Evolutionary conservation across 306 rosid species (phyloP).

Genomic region (Begonia fuchsioides): DNA sequence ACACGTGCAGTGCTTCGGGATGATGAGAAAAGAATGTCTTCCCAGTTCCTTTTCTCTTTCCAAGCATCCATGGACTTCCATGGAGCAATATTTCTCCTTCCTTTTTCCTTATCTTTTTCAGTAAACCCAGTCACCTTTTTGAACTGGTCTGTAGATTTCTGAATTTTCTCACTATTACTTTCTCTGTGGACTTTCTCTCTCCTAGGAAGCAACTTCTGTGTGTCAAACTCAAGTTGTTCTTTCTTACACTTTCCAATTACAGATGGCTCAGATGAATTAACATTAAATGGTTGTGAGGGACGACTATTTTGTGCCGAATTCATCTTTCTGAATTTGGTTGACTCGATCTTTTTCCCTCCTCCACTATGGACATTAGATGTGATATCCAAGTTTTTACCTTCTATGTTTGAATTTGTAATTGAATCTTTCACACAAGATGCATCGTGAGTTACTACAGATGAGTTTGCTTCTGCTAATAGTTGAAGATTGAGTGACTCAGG

Average conservation of each 20-base stretch:
- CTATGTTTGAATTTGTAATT: constrained; percentile 24
- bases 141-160: constrained; percentile 31
- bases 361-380: constrained; percentile 21
- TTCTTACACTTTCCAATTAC: constrained; percentile 47
- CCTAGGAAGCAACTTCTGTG: constrained; percentile 42
- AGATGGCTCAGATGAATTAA: constrained; percentile 41
- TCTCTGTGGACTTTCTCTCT: constrained; percentile 41
- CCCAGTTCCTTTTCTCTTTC: constrained; percentile 97
- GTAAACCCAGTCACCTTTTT: constrained; percentile 34
- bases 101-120: constrained; percentile 64
- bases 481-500: constrained; percentile 28
- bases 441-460: constrained; percentile 19
- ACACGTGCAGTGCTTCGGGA: constrained; percentile 67
- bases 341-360: constrained; percentile 24
- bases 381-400: constrained; percentile 26
- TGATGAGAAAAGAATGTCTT: constrained; percentile 85
- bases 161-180: constrained; percentile 35
- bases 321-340: constrained; percentile 22
- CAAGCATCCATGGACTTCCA: constrained; percentile 93
- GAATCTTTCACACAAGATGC: constrained; percentile 20
- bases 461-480: constrained; percentile 19
- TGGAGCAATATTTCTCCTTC: constrained; percentile 46
- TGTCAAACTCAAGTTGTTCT: constrained; percentile 43
- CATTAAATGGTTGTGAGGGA: constrained; percentile 22
- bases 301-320: constrained; percentile 25